Base-by-base conservation (phyloP, 2,329 filamentous ascomycete species). In the Trichoderma afroharzianum region DNA sequence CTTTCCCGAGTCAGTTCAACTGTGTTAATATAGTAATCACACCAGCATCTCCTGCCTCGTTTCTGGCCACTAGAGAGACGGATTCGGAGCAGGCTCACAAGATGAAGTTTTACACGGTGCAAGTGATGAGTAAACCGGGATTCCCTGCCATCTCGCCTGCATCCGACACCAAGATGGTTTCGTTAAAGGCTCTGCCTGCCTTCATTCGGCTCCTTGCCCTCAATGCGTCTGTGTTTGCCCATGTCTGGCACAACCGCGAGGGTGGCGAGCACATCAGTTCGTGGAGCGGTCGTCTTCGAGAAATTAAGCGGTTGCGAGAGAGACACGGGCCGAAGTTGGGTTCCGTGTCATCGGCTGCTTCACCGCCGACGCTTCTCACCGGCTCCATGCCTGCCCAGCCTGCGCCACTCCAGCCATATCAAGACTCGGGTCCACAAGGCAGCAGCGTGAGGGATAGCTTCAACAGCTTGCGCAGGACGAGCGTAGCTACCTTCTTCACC, bases 1-100 rank as follows among this genome's bases (percentile, higher is more conserved):
- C 93, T 0, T 97, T 99, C 76, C 94, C 94, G 0, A 97, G 94
- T 0, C 92, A 95, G 71, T 97, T 99, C 85, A 98, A 98, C 79
- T 97, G 93, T 78, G 94, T 99, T 79, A 94, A 98, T 79, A 98
- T 99, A 77, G 92, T 98, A 76, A 95, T 99, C 78, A 93, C 93
- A 2, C 96, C 96, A 0, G 93, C 95, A 73, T 95, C 94, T 5
- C 88, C 91, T 53, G 90, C 90, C 3, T 92, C 91, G 3, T 95
- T 95, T 77, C 87, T 93, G 47, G 90, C 92, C 63, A 88, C 87
- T 6, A 84, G 90, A 21, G 82, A 87, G 67, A 75, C 76, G 4
- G 78, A 79, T 74, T 78, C 76, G 75, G 77, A 80, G 70, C 78
- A 77, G 39, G 80, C 81, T 39, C 77, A 82, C 8, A 78, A 77